A percentile compares a stretch with the other conserved stretches of the same genome.
phyloP scores from a whole-genome alignment of 306 rosid species.

The Glycyrrhiza uralensis region DNA sequence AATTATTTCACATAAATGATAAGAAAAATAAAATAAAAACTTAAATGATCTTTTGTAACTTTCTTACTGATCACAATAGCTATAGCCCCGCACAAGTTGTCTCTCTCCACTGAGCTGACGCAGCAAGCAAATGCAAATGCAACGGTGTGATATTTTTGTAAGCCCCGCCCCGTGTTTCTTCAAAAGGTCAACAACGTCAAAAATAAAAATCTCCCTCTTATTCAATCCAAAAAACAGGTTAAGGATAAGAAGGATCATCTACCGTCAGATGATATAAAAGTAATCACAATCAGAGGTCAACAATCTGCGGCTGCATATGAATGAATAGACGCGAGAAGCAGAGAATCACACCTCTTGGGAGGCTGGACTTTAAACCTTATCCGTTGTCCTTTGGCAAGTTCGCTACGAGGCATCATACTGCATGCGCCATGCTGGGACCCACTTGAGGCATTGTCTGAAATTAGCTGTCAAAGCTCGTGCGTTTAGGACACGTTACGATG shows the following conservation, averaged over 20 bases:
- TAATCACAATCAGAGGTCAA: not conserved
- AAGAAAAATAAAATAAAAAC: not conserved
- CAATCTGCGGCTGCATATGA: not conserved
- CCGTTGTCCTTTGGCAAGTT: constrained; percentile 46
- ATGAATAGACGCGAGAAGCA: not conserved
- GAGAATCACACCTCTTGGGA: constrained; percentile 33
- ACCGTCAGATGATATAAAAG: not conserved
- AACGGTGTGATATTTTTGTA: constrained; percentile 42
- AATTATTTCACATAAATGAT: not conserved
- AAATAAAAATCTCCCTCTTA: not conserved
- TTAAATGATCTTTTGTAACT: constrained; percentile 38
- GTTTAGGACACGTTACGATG: not conserved
- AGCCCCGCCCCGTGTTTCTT: constrained; percentile 33
- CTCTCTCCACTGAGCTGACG: constrained; percentile 13
- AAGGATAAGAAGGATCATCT: constrained; percentile 21
- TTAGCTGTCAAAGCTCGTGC: constrained; percentile 30
- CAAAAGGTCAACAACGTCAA: constrained; percentile 31
- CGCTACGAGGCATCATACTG: constrained; percentile 37
- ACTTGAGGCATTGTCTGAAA: constrained; percentile 22
- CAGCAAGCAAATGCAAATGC: no score
- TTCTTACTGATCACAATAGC: constrained; percentile 35
- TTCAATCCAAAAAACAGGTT: not conserved
- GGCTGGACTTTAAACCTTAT: constrained; percentile 28
- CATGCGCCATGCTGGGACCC: constrained; percentile 47
- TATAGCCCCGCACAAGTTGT: constrained; percentile 25